Conservation (phyloP, 495 filamentous ascomycete genomes). For the Aspergillus bridgeri region DNA sequence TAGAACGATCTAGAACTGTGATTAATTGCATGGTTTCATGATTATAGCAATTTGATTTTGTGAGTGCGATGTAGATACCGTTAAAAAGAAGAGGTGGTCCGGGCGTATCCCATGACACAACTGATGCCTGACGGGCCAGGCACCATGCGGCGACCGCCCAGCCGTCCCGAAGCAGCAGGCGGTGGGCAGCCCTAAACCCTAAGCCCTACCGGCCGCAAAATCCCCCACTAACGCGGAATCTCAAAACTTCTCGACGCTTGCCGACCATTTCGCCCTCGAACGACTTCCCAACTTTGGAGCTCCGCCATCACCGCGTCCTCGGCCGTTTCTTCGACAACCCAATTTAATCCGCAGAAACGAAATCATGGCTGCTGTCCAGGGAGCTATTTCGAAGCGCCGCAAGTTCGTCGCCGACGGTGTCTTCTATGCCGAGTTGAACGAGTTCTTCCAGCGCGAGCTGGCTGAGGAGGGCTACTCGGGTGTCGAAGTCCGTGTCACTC, state of each 20-base stretch:
- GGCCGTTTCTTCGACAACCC: conserved; percentile 39
- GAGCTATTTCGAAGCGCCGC: conserved; percentile 89
- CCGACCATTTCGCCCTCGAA: conserved; percentile 33
- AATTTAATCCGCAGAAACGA: conserved; percentile 37
- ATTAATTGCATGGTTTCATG: not conserved
- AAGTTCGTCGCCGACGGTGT: conserved; percentile 99
- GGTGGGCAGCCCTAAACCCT: not conserved
- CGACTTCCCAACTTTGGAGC: conserved; percentile 25
- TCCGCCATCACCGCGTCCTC: conserved; percentile 24
- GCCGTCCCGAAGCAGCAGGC: not conserved
- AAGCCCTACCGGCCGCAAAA: conserved; percentile 40
- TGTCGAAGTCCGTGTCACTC: conserved; percentile 98
- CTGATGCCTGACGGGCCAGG: not conserved
- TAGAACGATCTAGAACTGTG: not conserved
- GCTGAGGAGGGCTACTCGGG: conserved; percentile 99
- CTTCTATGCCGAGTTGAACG: conserved; percentile 99
- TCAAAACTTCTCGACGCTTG: conserved; percentile 28
- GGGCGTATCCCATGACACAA: not conserved
- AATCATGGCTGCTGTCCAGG: conserved; percentile 66
- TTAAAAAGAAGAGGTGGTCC: too few relatives aligned
- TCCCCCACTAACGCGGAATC: conserved; percentile 41
- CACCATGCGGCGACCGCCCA: not conserved
- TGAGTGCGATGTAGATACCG: not conserved
- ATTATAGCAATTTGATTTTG: not conserved
- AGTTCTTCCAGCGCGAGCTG: conserved; percentile 99